Evolutionary conservation across 2,329 filamentous ascomycete species (phyloP).

Genomic region (Colletotrichum paranaense): DNA sequence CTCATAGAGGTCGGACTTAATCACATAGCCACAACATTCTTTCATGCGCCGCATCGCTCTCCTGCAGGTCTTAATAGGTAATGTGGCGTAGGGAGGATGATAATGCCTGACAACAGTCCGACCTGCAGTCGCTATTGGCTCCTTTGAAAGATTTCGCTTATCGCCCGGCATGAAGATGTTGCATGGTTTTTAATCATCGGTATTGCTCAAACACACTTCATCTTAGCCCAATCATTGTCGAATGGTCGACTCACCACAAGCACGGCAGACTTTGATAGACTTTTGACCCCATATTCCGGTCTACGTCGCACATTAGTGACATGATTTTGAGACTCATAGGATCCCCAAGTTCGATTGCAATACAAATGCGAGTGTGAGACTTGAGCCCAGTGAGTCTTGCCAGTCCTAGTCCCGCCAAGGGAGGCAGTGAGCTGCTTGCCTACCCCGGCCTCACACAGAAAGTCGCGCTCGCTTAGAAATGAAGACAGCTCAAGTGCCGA

Average conservation of each 20-base stretch:
- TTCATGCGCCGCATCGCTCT: not conserved
- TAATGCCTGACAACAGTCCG: not conserved
- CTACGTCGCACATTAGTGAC: not conserved
- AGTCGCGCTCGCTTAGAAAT: not conserved
- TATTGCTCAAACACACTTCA: constrained; percentile 9
- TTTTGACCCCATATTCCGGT: not conserved
- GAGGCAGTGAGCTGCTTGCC: not conserved
- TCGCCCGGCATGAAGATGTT: constrained; percentile 15
- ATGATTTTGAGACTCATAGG: not conserved
- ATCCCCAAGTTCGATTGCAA: too few species aligned
- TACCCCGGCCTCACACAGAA: too few species aligned
- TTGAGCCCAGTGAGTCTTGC: too few species aligned
- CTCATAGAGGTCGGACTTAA: not conserved
- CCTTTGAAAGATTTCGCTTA: constrained; percentile 18
- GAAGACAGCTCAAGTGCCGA: not conserved
- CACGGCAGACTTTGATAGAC: not conserved
- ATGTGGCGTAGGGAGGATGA: not conserved
- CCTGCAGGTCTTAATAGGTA: not conserved
- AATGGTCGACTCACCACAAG: not conserved
- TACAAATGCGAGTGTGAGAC: too few species aligned
- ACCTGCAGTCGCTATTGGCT: constrained; percentile 26
- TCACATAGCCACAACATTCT: not conserved
- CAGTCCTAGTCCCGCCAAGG: not conserved
- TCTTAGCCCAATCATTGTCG: not conserved
- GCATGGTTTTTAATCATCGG: constrained; percentile 20